Evolutionary conservation across 2,329 filamentous ascomycete genomes (phyloP), one percentile per base, ranked within the genome.

Genomic region (Diaporthe sp.): DNA sequence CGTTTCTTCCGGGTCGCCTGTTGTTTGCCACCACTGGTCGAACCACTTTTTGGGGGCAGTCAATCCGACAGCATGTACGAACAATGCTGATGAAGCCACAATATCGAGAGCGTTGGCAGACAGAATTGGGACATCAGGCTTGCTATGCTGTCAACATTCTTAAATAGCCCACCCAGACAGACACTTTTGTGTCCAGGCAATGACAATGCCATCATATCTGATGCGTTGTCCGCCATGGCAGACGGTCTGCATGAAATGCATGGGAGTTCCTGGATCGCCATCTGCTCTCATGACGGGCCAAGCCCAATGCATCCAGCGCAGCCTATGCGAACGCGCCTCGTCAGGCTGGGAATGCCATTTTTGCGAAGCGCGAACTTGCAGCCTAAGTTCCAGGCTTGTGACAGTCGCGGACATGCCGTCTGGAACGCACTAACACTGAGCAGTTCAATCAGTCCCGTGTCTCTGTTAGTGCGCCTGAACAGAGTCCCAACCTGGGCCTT

Each of bases 11-110:
- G 74, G 54, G 69, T 76, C 74, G 73, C 68, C 72, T 76, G 74
- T 76, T 76, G 68, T 74, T 74, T 74, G 74, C 74, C 74, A 76
- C 74, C 38, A n/a, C 70, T 64, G 57, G 57, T 76, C 74, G 74
- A 69, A 76, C 74, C 74, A 76, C 74, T 74, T 74, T 76, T 61
- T 25, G 45, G 30, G 30, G 22, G 64, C 64, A 45, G 64, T 52
- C 45, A 67, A 67, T 67, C 64, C 15, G 64, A 67, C 30, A 52
- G 64, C 64, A 17, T 28, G 64, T 38, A 54, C 33, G n/a, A 54
- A 45, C 70, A 45, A 55, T 42, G 42, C 22, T 52, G 55, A 64
- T 72, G 54, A 72, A 52, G 69, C 69, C 64, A 68, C 64, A 40
- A 68, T 68, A 17, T 68, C 30, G 64, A 68, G 64, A 40, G 45